Conservation (phyloP, 1,139 yeast species). For the Yamadazyma friedrichii region DNA sequence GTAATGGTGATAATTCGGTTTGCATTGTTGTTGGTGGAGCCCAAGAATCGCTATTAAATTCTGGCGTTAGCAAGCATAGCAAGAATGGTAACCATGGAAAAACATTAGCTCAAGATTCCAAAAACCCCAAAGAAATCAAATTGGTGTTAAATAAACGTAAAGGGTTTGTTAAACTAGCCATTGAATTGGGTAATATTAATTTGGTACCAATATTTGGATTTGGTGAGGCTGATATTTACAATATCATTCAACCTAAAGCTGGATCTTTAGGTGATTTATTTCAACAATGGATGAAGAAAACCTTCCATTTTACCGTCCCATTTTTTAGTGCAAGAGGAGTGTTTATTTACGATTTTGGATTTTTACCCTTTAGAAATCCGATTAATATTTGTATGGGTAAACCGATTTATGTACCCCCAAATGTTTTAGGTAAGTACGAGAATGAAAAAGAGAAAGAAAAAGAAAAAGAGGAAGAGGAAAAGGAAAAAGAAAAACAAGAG, state of each 20-base stretch:
- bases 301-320: constrained; percentile 82
- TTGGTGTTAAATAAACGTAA: constrained; percentile 75
- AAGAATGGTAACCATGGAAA: constrained; percentile 33
- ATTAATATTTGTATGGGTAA: constrained; percentile 78
- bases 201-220: constrained; percentile 89
- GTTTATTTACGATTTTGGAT: constrained; percentile 88
- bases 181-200: constrained; percentile 72
- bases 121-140: constrained; percentile 13
- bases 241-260: constrained; percentile 55
- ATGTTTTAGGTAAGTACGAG: constrained; percentile 30
- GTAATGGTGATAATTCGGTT: constrained; percentile 67
- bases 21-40: constrained; percentile 97
- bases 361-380: constrained; percentile 81
- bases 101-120: constrained; percentile 7
- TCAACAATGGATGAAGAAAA: constrained; percentile 70
- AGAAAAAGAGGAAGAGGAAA: constrained; percentile 22
- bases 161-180: constrained; percentile 86
- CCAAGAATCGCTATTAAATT: constrained; percentile 70
- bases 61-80: constrained; percentile 37
- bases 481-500: constrained; percentile 28
- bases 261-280: constrained; percentile 52
- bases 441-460: constrained; percentile 19
- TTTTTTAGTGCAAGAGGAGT: constrained; percentile 91
- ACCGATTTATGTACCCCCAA: constrained; percentile 69
- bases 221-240: constrained; percentile 85